Evolutionary conservation across 169 alveolate genomes (phyloP), one percentile per base, ranked within the genome.

Genomic region (Plasmodium fragile): DNA sequence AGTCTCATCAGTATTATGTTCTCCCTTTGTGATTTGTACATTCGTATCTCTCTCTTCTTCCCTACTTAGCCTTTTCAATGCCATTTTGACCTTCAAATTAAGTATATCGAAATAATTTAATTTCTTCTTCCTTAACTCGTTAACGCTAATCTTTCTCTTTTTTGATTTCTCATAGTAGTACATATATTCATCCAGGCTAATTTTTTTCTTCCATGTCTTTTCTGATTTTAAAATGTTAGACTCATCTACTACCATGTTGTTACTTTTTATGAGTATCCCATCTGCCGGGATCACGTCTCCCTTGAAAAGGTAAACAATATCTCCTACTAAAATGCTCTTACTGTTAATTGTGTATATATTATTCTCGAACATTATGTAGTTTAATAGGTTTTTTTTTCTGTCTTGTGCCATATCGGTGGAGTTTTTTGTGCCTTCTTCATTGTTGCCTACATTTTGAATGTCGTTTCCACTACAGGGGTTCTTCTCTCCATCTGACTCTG

Each of bases 231-330:
- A 45, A n/a, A 85, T 45, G n/a, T 30, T 75, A 0, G 93, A 85
- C 79, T 85, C 93, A 52, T 85, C 87, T 10, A 85, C 93, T 3
- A 85, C 80, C 93, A 85, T 10, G 28, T 85, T 69, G 32, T 85
- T 85, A 49, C 93, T 1, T 75, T 73, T 73, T 53, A 85, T 32
- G 25, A 85, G 69, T 11, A 85, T 85, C 1, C 93, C 93, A 75
- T 85, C 93, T 36, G 93, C 93, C 34, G 93, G 93, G 25, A 85
- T 73, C 18, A 85, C 70, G 39, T 73, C 85, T 7, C 93, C 93
- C 39, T 85, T 85, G 30, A 77, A 85, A 39, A 85, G 53, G 43
- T 85, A 85, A 28, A 85, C 71, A 53, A 85, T 75, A 30, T 85
- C 93, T 0, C 93, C 93, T 49, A 85, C 93, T 73, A 85, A 34